Conservation (phyloP, 1,139 yeast genomes). For the Zygosaccharomyces pseudobailii region DNA sequence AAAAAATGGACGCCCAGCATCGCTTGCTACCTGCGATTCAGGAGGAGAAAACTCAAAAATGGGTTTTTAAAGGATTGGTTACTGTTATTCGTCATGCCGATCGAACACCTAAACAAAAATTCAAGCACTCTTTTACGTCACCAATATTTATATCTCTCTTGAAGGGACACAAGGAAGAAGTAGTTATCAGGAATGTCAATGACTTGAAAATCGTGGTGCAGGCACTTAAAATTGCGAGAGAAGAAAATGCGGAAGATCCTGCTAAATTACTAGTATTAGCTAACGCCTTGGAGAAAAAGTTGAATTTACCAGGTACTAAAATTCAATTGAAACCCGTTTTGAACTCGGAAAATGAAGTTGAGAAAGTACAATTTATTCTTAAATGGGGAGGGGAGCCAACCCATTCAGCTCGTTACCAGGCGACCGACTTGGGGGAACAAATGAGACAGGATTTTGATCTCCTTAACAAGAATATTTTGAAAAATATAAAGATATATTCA, state of each 20-base stretch:
- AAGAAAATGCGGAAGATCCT: constrained; percentile 71
- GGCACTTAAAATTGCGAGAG: constrained; percentile 79
- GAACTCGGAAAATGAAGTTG: constrained; percentile 67
- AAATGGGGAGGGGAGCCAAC: constrained; percentile 99
- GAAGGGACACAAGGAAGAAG: constrained; percentile 95
- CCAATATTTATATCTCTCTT: constrained; percentile 80
- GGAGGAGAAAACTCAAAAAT: constrained; percentile 86
- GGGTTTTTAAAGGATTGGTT: constrained; percentile 94
- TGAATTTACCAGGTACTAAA: constrained; percentile 92
- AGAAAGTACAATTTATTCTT: constrained; percentile 88
- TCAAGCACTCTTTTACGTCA: constrained; percentile 89
- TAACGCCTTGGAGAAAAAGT: constrained; percentile 80
- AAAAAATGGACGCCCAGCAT: constrained; percentile 44
- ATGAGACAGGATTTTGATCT: constrained; percentile 86
- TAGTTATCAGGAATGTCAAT: constrained; percentile 83
- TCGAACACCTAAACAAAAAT: constrained; percentile 97
- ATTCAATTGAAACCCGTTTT: constrained; percentile 91
- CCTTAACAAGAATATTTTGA: constrained; percentile 74
- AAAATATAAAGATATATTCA: constrained; percentile 78
- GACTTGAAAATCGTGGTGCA: constrained; percentile 82
- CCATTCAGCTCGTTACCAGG: constrained; percentile 93
- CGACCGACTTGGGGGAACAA: constrained; percentile 92
- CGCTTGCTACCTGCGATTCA: constrained; percentile 30
- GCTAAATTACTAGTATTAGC: constrained; percentile 72
- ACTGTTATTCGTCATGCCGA: constrained; percentile 95